Evolutionary conservation across 2,329 filamentous ascomycete species (phyloP), one percentile per base, ranked within the genome.

Genomic region (Aspergillus japonicus): DNA sequence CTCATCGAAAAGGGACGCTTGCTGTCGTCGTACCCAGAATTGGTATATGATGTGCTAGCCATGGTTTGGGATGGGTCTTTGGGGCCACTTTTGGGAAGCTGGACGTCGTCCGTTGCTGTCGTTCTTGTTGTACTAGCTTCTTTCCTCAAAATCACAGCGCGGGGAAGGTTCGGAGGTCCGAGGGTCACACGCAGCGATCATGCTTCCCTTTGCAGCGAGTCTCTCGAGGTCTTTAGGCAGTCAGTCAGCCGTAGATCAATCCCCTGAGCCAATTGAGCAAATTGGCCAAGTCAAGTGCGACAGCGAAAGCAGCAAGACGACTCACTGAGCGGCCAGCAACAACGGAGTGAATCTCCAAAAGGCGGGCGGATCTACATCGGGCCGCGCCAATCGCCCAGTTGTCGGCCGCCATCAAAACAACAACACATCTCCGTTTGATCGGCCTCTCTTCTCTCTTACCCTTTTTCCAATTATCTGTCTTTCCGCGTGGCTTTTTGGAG

Each of bases 351-450:
- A 44, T 44, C 39, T 44, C 39, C 42, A 48, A 50, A 50, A 31
- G 29, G 56, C 47, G 59, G 61, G 59, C 72, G 72, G 72, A 73
- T 73, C 71, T 74, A 69, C 68, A 66, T 75, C 72, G 72, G 72
- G 61, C 72, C 72, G 72, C 66, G 50, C 14, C 14, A 44, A 44
- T 56, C 58, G 33, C 50, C 69, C 64, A 65, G 66, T 69, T 64
- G 66, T 35, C 33, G 33, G 12, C 64, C 63, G 50, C 60, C 61
- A 57, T 65, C 68, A 71, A 71, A 66, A 68, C 62, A 61, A 57
- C 62, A 60, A 57, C 61, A 23, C 60, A 44, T 16, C 16, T 16
- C 14, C 33, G 14, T 6, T 44, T 14, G 16, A 8, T 44, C 39
- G 16, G 39, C 16, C 12, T 44, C 7, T 44, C 16, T 19, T 19